Percentiles rank a stretch among this genome's conserved stretches.
Conservation (phyloP, 208 protist genomes). For the Leishmania amazonensis region DNA sequence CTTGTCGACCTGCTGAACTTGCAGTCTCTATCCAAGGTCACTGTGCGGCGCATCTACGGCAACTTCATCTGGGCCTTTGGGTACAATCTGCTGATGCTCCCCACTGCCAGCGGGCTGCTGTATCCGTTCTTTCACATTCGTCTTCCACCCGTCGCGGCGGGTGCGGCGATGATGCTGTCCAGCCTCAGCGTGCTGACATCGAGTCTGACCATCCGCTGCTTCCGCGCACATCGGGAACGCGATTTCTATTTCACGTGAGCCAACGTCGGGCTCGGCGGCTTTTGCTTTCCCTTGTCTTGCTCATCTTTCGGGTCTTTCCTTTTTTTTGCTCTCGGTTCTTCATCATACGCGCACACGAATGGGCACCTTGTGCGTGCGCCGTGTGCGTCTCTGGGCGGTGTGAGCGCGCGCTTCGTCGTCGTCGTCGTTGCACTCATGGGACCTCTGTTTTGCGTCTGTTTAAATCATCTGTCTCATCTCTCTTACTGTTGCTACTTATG, state of each 20-base stretch:
- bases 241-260: slow-evolving; percentile 32
- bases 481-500: slow-evolving; percentile 13
- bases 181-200: slow-evolving; percentile 81
- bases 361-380: not conserved
- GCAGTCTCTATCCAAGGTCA: slow-evolving; percentile 56
- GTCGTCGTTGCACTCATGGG: not conserved
- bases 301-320: not conserved
- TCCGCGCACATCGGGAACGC: slow-evolving; percentile 39
- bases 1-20: slow-evolving; percentile 80
- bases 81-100: slow-evolving; percentile 90
- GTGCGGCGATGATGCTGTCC: slow-evolving; percentile 78
- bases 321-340: slow-evolving; percentile 3
- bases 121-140: slow-evolving; percentile 68
- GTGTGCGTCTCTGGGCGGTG: not conserved
- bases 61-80: slow-evolving; percentile 92
- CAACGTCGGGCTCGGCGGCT: not conserved
- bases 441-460: slow-evolving; percentile 16
- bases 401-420: not conserved
- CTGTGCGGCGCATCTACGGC: slow-evolving; percentile 78
- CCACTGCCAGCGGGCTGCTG: slow-evolving; percentile 77
- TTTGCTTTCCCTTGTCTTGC: not conserved
- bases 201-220: slow-evolving; percentile 77
- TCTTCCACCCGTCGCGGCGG: slow-evolving; percentile 73
- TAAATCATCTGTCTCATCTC: slow-evolving; percentile 3
- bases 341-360: not conserved